Conservation (phyloP, 1,284 basidiomycete genomes). For the Gomphus bonarii region DNA sequence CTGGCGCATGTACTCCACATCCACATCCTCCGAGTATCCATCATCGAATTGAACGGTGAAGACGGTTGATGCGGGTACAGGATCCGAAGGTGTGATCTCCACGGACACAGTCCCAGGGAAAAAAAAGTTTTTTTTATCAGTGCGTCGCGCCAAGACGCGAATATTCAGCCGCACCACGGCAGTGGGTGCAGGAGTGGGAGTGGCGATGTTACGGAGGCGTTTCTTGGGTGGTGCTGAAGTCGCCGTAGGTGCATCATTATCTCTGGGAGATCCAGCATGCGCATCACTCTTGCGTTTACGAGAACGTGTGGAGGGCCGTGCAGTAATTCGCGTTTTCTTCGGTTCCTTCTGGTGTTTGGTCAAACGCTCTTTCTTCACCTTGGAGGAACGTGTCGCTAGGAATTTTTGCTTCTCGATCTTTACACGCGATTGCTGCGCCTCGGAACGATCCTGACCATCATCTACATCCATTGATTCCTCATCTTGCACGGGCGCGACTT, state of each 20-base stretch:
- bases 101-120: constrained; percentile 43
- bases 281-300: constrained; percentile 7
- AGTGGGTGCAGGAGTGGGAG: not conserved
- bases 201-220: not conserved
- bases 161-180: not conserved
- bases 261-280: not conserved
- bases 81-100: constrained; percentile 1
- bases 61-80: constrained; percentile 19
- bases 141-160: constrained; percentile 7
- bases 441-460: not conserved
- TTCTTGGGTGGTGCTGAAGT: constrained; percentile 2
- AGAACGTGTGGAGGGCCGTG: not conserved
- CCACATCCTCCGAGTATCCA: constrained; percentile 31
- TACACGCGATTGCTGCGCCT: not conserved
- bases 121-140: constrained; percentile 39
- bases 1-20: constrained; percentile 43
- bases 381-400: not conserved
- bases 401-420: not conserved
- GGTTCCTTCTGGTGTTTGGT: not conserved
- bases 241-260: not conserved
- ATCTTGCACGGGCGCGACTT: not conserved
- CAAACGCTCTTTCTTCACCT: not conserved
- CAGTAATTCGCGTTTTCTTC: not conserved
- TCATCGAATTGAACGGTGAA: constrained; percentile 50
- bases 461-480: not conserved